phyloP scores from a whole-genome alignment of 768 basidiomycete species.

The Leccinum boreale region DNA sequence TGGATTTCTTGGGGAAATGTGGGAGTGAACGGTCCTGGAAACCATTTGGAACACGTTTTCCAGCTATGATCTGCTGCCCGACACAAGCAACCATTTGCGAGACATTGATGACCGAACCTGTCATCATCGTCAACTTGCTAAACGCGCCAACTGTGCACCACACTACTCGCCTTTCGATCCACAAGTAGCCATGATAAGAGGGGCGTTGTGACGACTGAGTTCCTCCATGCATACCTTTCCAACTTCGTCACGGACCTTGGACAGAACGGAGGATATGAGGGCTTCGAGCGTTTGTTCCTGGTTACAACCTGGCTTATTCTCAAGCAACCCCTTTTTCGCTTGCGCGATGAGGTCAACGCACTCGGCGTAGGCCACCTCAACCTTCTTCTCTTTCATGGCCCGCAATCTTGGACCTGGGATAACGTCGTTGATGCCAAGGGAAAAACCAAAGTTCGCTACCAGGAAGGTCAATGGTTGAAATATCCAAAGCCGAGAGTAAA shows the following conservation, averaged over 20 bases:
- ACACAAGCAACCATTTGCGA: conserved; percentile 99
- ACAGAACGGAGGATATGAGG: conserved; percentile 89
- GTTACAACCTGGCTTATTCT: conserved; percentile 97
- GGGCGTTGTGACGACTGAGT: conserved; percentile 94
- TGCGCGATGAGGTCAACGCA: conserved; percentile 85
- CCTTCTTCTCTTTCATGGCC: conserved; percentile 76
- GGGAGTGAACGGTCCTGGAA: conserved; percentile 99
- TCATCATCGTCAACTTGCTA: not conserved
- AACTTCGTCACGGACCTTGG: conserved; percentile 92
- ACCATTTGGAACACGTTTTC: conserved; percentile 96
- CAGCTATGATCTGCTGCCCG: conserved; percentile 97
- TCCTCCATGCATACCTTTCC: conserved; percentile 98
- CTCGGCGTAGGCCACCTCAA: conserved; percentile 83
- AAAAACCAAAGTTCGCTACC: conserved; percentile 95
- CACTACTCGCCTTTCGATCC: conserved; percentile 84
- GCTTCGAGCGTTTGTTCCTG: conserved; percentile 97
- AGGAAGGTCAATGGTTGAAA: conserved; percentile 3
- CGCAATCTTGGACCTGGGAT: conserved; percentile 89
- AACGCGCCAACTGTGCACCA: not conserved
- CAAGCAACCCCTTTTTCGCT: conserved; percentile 87
- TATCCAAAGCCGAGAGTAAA: not conserved
- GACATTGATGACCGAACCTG: conserved; percentile 98
- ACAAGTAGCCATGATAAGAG: conserved; percentile 98
- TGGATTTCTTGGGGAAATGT: conserved; percentile 96
- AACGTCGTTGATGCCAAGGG: conserved; percentile 97